A percentile compares a stretch with the other conserved stretches of the same genome.
These are phyloP conservation scores for Elsinoe batatas DNA, from an alignment of 2,329 filamentous ascomycete genomes.

Conservation along the genomic window DNA sequence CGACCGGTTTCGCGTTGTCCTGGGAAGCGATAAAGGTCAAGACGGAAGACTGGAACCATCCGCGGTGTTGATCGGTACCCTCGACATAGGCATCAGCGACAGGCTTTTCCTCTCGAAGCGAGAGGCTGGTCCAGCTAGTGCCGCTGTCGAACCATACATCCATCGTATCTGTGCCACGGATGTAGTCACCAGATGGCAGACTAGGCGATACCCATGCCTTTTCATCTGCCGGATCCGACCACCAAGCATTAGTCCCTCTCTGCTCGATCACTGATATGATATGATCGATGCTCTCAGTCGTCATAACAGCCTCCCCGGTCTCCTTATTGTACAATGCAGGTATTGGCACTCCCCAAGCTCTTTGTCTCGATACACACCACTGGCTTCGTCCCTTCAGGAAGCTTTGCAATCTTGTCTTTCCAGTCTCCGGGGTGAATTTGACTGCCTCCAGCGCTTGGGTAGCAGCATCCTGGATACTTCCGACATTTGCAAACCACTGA, in stretches of 20 bases:
- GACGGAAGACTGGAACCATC: slow-evolving; percentile 96
- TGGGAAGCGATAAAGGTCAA: slow-evolving; percentile 70
- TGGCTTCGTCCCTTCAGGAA: slow-evolving; percentile 83
- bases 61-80: slow-evolving; percentile 89
- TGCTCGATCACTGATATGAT: slow-evolving; percentile 69
- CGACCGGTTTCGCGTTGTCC: slow-evolving; percentile 31
- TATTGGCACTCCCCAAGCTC: slow-evolving; percentile 94
- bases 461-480: slow-evolving; percentile 65
- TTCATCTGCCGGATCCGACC: slow-evolving; percentile 70
- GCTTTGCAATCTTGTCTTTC: slow-evolving; percentile 65
- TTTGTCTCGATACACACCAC: slow-evolving; percentile 96
- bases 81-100: slow-evolving; percentile 82
- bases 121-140: slow-evolving; percentile 67
- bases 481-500: slow-evolving; percentile 96
- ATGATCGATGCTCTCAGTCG: slow-evolving; percentile 67
- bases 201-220: slow-evolving; percentile 63
- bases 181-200: slow-evolving; percentile 49
- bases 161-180: slow-evolving; percentile 88
- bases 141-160: slow-evolving; percentile 99
- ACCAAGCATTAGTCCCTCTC: slow-evolving; percentile 87
- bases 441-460: slow-evolving; percentile 61
- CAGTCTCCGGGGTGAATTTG: slow-evolving; percentile 66
- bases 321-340: slow-evolving; percentile 70
- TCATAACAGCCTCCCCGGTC: slow-evolving; percentile 59
- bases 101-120: slow-evolving; percentile 31